Base-by-base conservation (phyloP, 2,329 filamentous ascomycete genomes). In the Dothistroma pini region DNA sequence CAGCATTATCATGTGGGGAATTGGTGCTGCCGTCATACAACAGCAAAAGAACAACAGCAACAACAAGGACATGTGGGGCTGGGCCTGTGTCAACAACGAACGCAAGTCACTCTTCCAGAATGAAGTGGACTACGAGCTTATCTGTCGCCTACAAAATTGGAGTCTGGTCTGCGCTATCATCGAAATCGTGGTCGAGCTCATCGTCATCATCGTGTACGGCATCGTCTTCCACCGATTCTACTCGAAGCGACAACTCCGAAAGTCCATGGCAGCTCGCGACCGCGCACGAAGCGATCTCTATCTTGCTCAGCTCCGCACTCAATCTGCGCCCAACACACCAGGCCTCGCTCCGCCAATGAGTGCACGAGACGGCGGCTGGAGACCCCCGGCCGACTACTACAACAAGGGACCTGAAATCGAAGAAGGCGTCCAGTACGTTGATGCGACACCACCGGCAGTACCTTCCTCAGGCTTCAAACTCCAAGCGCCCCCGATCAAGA, bases 191-290 rank as follows among this genome's bases (percentile, higher is more conserved):
- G 84, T 99, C 70, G 95, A 97, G 74, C 85, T 90, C 68, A 89
- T 97, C 73, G 91, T 90, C 73, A 96, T 99, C 75, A 82, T 87
- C 57, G 90, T 99, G 72, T 99, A 99, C 83, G 91, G 86, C 72
- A 84, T 97, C 73, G 87, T 97, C 75, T 97, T 97, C 82, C 97
- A 96, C 83, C 90, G 95, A 70, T 96, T 96, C 84, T 96, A 93
- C 86, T 92, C 90, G 68, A 99, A 97, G 84, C 89, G 91, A 75
- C 89, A 90, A 75, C 90, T 99, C 65, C 88, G 89, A 78, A 97
- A 97, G 84, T 93, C 92, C 65, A 99, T 99, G 95, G 90, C 96
- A 75, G 82, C 90, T 74, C 91, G 95, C 70, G 95, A 99, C 82
- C 89, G 90, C 73, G 95, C 95, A 67, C 90, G 95, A 65, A 93